These are phyloP conservation scores for Brassica juncea DNA, from an alignment of 345 rosid species.

Conservation along the genomic window DNA sequence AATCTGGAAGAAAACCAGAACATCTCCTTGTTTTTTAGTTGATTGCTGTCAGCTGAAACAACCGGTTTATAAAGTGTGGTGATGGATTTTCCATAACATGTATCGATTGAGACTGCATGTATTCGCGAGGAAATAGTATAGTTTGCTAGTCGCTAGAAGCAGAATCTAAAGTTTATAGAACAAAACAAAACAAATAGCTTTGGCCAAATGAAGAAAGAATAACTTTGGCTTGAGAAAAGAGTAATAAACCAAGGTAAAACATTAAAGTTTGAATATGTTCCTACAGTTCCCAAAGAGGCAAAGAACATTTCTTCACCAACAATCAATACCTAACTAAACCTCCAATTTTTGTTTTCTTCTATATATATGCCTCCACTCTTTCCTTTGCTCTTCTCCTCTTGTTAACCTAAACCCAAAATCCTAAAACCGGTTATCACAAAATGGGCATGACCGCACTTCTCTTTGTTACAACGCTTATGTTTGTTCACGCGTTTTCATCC, in stretches of 20 bases:
- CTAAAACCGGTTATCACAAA: neutral
- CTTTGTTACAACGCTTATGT: conserved; percentile 42
- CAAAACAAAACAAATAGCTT: conserved; percentile 16
- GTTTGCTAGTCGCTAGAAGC: conserved; percentile 7
- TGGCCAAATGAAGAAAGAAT: conserved; percentile 52
- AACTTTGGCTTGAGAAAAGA: conserved; percentile 42
- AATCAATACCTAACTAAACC: conserved; percentile 48
- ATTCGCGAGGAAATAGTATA: neutral
- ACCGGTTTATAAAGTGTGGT: neutral
- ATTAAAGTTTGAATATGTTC: conserved; percentile 33
- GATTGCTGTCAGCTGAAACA: neutral
- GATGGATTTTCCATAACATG: neutral
- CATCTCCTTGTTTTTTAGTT: neutral
- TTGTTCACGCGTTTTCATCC: conserved; percentile 37
- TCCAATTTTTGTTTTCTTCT: neutral
- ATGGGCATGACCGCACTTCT: conserved; percentile 51
- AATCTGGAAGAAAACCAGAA: neutral
- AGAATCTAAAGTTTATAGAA: conserved; percentile 30
- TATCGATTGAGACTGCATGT: neutral
- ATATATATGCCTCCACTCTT: conserved; percentile 10
- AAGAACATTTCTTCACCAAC: conserved; percentile 52
- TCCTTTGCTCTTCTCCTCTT: conserved; percentile 1
- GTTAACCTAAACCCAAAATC: conserved; percentile 23
- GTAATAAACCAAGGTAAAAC: conserved; percentile 43
- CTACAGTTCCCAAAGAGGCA: conserved; percentile 41